Base-by-base conservation (phyloP, 306 rosid genomes). In the Pyrus communis region DNA sequence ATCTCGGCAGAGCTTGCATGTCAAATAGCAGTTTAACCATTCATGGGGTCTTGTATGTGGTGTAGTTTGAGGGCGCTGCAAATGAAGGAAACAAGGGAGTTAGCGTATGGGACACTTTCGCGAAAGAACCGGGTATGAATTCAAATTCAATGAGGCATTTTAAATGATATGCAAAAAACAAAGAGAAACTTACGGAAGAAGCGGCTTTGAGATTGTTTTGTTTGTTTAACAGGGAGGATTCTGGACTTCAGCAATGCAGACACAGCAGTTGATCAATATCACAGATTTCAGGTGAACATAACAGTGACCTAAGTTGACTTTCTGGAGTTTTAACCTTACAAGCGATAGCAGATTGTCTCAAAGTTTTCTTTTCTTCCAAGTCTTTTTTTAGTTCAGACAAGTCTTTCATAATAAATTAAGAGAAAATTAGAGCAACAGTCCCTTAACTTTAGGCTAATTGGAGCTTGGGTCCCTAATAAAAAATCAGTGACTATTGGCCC, bases 251-350 rank as follows among this genome's bases (percentile, higher is more conserved):
- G 98, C 71, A 93, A 91, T 87, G 97, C 96, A 67, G 85, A 93
- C 78, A 87, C 84, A 78, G 92, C 98, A 13, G 98, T 93, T 69
- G 98, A 93, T 85, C 98, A 93, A 76, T 93, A 93, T 85, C 98
- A 93, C 85, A 88, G 98, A 78, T 91, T 91, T 81, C 67, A 93
- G 98, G 98, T 93, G 74, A 83, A 78, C 4, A 30, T 15, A 10
- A 45, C 42, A 21, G 11, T 69, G 61, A 78, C 69, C 18, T 77
- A 61, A 6, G 35, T 78, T 67, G 65, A 61, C 79, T 78, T 79
- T 23, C 1, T 2, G 35, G 77, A 67, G 63, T 68, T 79, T 79
- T 65, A 61, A 74, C 38, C 2, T 25, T 52, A 74, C 40, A 70
- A 63, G 74, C 73, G 71, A 43, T 18, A 33, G 67, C 70, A 52